phyloP scores from a whole-genome alignment of 2,329 filamentous ascomycete genomes.

The Botryosphaeria dothidea region DNA sequence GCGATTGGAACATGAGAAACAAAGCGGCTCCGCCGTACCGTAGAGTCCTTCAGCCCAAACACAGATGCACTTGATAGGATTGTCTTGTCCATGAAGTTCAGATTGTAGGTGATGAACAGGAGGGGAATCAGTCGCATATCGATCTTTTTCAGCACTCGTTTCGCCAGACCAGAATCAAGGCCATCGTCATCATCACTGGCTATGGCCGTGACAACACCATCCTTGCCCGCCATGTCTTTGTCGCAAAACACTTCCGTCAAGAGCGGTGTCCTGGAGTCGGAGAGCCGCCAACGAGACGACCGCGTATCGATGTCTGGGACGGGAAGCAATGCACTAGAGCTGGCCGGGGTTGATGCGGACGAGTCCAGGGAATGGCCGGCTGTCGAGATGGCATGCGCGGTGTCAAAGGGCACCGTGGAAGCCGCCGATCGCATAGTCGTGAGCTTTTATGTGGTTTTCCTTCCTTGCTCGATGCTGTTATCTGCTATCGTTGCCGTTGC shows the following conservation, averaged over 20 bases:
- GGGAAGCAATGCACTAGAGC: not conserved
- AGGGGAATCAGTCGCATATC: constrained; percentile 58
- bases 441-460: not conserved
- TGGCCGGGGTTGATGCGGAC: not conserved
- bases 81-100: constrained; percentile 65
- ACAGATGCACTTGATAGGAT: constrained; percentile 52
- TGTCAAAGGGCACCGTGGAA: not conserved
- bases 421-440: not conserved
- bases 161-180: constrained; percentile 27
- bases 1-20: not conserved
- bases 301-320: not conserved
- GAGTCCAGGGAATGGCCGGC: not conserved
- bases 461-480: not conserved
- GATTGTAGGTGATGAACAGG: constrained; percentile 58
- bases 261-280: constrained; percentile 1
- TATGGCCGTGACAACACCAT: not conserved
- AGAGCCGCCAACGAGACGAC: not conserved
- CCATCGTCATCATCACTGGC: not conserved
- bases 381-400: not conserved
- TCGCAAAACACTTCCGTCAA: not conserved
- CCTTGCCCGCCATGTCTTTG: constrained; percentile 3
- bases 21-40: not conserved
- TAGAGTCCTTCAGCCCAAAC: constrained; percentile 55
- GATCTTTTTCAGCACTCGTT: constrained; percentile 55
- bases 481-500: not conserved